Conservation (phyloP, 176 grass and related monocot species). For the Luzula sylvatica region DNA sequence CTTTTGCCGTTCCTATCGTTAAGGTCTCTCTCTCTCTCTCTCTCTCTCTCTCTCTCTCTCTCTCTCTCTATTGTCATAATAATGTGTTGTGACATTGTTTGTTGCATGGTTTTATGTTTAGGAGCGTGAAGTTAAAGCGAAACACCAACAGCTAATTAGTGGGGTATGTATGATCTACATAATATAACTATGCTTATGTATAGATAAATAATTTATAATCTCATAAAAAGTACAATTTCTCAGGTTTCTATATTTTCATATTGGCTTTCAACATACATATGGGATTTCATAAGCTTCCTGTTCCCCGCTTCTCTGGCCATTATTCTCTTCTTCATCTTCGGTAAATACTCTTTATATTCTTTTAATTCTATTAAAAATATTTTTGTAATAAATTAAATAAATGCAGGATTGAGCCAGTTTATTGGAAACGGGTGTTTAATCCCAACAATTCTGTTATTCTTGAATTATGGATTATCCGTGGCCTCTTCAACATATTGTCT, state of each 20-base stretch:
- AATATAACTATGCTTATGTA: background rate
- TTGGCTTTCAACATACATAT: conserved; percentile 41
- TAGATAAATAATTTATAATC: background rate
- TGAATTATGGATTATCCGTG: conserved; percentile 34
- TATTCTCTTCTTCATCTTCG: conserved; percentile 39
- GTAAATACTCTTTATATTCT: conserved; percentile 6
- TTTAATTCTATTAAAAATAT: background rate
- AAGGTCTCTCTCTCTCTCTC: no score
- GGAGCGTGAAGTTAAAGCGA: conserved; percentile 47
- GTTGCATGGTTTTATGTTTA: conserved; percentile 7
- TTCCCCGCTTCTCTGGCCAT: conserved; percentile 30
- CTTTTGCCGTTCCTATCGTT: conserved; percentile 42
- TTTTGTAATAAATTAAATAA: background rate
- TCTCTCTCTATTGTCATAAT: no score
- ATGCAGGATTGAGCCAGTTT: conserved; percentile 36
- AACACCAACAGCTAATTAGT: conserved; percentile 51
- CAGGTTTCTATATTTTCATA: conserved; percentile 45
- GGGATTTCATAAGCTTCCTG: conserved; percentile 47
- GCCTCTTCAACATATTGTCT: conserved; percentile 42
- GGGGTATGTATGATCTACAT: no score
- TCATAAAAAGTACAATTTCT: conserved; percentile 1
- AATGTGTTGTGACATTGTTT: background rate
- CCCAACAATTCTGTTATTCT: conserved; percentile 32
- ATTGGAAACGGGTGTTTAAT: conserved; percentile 36
- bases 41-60: no score